Conservation (phyloP, 208 protist genomes). For the Crithidia expoeki region DNA sequence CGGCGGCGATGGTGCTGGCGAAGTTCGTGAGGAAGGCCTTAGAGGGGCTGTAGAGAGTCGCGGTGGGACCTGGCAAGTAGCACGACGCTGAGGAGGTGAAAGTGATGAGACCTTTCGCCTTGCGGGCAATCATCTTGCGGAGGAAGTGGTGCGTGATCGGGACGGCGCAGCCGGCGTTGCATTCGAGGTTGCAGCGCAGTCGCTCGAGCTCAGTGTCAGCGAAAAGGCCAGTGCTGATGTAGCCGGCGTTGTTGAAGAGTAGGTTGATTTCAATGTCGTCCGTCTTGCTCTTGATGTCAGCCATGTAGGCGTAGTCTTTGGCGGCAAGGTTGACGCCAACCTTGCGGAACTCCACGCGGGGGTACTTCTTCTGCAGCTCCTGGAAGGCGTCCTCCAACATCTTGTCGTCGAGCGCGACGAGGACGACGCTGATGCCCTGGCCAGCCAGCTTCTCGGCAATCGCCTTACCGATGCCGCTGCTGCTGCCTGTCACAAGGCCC, state of each 20-base stretch:
- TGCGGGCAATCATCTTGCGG: slow-evolving; percentile 82
- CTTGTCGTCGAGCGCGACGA: slow-evolving; percentile 90
- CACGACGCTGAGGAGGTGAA: slow-evolving; percentile 87
- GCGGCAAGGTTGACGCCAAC: slow-evolving; percentile 89
- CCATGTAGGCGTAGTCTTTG: slow-evolving; percentile 75
- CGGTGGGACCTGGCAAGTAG: slow-evolving; percentile 87
- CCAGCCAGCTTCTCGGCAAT: slow-evolving; percentile 93
- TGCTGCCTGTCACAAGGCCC: slow-evolving; percentile 93
- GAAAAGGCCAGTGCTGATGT: slow-evolving; percentile 92
- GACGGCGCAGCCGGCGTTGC: slow-evolving; percentile 88
- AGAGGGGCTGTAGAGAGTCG: slow-evolving; percentile 89
- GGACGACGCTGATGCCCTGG: slow-evolving; percentile 91
- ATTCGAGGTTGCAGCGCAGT: slow-evolving; percentile 87
- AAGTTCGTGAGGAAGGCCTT: slow-evolving; percentile 94
- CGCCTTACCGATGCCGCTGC: slow-evolving; percentile 95
- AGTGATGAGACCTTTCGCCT: slow-evolving; percentile 82
- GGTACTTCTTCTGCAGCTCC: slow-evolving; percentile 79
- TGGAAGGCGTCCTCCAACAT: slow-evolving; percentile 78
- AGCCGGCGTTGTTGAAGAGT: slow-evolving; percentile 96
- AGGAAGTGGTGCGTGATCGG: slow-evolving; percentile 92
- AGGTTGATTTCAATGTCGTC: slow-evolving; percentile 75
- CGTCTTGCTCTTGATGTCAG: slow-evolving; percentile 66
- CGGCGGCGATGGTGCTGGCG: slow-evolving; percentile 73
- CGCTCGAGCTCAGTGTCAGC: slow-evolving; percentile 80
- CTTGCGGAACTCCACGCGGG: slow-evolving; percentile 78